Evolutionary conservation across 306 rosid species (phyloP).

Genomic region (Sechiopsis laciniata): DNA sequence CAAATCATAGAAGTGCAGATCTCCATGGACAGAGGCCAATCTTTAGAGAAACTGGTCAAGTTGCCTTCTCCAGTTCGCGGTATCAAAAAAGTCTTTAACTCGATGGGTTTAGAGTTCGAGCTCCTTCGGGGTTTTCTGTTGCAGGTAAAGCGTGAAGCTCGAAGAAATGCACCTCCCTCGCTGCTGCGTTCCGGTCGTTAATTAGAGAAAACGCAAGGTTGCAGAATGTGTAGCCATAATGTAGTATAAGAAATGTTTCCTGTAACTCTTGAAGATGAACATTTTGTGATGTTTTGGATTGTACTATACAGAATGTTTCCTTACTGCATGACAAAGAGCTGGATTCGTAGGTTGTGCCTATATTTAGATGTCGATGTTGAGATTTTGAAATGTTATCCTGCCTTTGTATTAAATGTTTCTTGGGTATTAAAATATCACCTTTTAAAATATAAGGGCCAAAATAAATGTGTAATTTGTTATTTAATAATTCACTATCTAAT

Average conservation of each 20-base stretch:
- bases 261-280: constrained; percentile 7
- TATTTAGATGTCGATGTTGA: neutral
- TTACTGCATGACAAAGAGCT: neutral
- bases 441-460: too few species aligned
- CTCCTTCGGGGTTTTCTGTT: neutral
- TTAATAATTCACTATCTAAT: too few species aligned
- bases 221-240: neutral
- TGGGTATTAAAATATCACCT: too few species aligned
- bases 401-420: too few species aligned
- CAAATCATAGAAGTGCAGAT: constrained; percentile 61
- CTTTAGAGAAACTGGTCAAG: constrained; percentile 34
- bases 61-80: constrained; percentile 39
- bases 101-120: neutral
- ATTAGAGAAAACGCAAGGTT: constrained; percentile 2
- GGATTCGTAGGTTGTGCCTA: neutral
- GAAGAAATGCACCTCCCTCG: neutral
- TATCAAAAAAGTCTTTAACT: constrained; percentile 58
- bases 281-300: constrained; percentile 12
- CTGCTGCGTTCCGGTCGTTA: neutral
- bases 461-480: too few species aligned
- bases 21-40: constrained; percentile 45
- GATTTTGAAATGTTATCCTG: too few species aligned
- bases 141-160: neutral
- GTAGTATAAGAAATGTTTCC: neutral
- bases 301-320: constrained; percentile 1